phyloP scores from a whole-genome alignment of 306 rosid species.

The Fragaria nilgerrensis region DNA sequence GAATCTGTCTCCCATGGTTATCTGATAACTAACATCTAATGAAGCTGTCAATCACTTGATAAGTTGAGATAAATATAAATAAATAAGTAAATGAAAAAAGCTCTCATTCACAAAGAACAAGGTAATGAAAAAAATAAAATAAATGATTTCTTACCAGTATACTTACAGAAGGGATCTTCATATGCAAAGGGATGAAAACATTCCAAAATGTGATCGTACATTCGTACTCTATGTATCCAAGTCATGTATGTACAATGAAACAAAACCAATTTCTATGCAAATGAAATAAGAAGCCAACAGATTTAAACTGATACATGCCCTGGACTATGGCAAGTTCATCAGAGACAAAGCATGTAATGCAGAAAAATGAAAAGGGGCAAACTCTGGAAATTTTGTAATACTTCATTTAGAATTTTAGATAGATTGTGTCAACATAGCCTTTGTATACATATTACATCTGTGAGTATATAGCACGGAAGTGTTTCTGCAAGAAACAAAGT shows the following conservation, averaged over 20 bases:
- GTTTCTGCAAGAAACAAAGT: constrained; percentile 17
- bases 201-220: neutral
- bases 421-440: constrained; percentile 26
- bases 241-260: neutral
- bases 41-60: neutral
- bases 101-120: neutral
- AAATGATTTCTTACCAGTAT: neutral
- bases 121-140: no score
- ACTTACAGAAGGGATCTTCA: neutral
- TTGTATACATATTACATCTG: constrained; percentile 43
- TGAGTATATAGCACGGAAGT: constrained; percentile 28
- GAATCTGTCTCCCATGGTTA: neutral
- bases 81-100: no score
- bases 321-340: neutral
- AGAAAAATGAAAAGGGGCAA: neutral
- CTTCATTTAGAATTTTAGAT: constrained; percentile 14
- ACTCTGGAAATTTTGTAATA: constrained; percentile 10
- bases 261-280: neutral
- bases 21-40: neutral
- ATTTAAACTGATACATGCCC: neutral
- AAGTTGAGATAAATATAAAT: no score
- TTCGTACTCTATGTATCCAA: neutral
- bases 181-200: no score
- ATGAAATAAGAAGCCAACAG: neutral
- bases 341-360: constrained; percentile 10